Evolutionary conservation across 805 yeast genomes (phyloP), one percentile per base, ranked within the genome.

Genomic region (Peterozyma toletana): DNA sequence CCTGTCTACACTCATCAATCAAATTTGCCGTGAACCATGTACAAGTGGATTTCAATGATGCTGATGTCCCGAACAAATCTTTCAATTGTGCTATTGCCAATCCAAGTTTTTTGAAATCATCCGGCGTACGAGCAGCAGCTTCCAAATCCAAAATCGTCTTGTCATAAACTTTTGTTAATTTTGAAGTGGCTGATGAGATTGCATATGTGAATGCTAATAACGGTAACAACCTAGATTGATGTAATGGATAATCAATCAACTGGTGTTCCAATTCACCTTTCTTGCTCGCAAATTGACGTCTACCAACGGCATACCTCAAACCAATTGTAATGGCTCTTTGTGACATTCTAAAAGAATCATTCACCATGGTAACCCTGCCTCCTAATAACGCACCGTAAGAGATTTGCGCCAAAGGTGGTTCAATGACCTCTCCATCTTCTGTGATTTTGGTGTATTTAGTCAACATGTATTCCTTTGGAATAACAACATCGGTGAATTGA

Each of bases 331-430:
- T 67, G 57, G 85, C 83, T 51, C 93, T 76, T 38, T 89, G 83
- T 48, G 89, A 80, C 59, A 81, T 80, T 58, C 91, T 77, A 62
- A 77, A 87, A 5, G 95, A 83, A 57, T 90, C 96, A 53, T 73
- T 67, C 37, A 86, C 95, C 96, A 90, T 90, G 35, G 80, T 74
- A 38, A 89, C 96, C 62, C 97, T 78, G 43, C 97, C 97, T 50
- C 83, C 83, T 48, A 90, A 69, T 50, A 90, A 69, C 5, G 96
- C 95, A 50, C 89, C 86, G 63, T 89, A 90, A 1, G 95, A 80
- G 40, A 90, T 73, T 63, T 88, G 96, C 50, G 89, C 96, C 52
- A 89, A 71, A 33, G 95, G 93, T 16, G 96, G 93, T 54, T 78
- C 75, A 31, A 72, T 72, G 46, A 86, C 95, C 40, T 76, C 76